Evolutionary conservation across 345 rosid genomes (phyloP), one percentile per base, ranked within the genome.

Genomic region (Eucalyptus marginata): DNA sequence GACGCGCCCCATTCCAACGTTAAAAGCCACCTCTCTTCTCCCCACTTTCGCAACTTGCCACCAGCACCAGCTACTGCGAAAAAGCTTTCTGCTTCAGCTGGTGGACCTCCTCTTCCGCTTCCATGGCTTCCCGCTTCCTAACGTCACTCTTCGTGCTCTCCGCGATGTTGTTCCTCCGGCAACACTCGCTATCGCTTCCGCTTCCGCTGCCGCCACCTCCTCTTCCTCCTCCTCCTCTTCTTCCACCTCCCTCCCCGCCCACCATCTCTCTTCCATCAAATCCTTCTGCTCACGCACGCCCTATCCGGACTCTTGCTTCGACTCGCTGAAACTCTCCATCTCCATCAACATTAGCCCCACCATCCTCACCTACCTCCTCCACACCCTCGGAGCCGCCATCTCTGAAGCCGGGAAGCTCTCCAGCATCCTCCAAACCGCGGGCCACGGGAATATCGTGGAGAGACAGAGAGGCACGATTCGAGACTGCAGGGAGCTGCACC

Each of bases 401-500:
- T 92, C 95, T 4, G 98, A 96, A 58, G 95, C 97, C 10, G 91
- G 40, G 40, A 96, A 96, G 89, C 94, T 96, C 49, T 92, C 95
- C 10, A 71, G 86, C 90, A 89, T 97, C n/a, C 90, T 96, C 86
- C 90, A 91, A 13, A 81, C 13, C 8, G 93, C 92, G 8, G 91
- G 90, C 8, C 85, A 29, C 49, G 86, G 91, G 24, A 92, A 91
- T 62, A 90, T 97, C 86, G 66, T 93, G 3, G 98, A 96, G 62
- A 93, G 92, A 50, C 98, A 96, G 62, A 97, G 90, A 91, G 98
- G 99, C n/a, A 91, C 97, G 40, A 90, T 96, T 88, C 96, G 93
- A 88, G 98, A 96, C 81, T 96, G 99, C 90, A 89, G 86, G 91
- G 99, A 97, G 29, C 99, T 97, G 79, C 97, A 96, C 89, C 95